Conservation (phyloP, 371 early-diverging fungal species). For the Rhizomucor miehei region DNA sequence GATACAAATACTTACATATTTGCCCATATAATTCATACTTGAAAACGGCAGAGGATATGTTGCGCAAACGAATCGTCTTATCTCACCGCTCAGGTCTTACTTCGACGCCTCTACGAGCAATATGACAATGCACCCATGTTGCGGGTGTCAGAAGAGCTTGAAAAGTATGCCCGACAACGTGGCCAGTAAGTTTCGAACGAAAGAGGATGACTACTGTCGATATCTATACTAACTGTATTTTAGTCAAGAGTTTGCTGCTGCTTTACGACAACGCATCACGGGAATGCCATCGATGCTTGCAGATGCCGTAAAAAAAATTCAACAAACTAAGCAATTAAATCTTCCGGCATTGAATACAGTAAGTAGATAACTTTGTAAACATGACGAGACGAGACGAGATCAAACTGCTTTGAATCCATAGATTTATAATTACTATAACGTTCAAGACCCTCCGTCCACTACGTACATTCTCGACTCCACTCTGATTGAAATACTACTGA, state of each 20-base stretch:
- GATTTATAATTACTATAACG: too few species aligned
- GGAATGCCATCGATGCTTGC: background rate
- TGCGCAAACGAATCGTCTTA: slow-evolving; percentile 71
- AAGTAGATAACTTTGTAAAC: too few species aligned
- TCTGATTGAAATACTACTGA: too few species aligned
- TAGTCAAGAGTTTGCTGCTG: background rate
- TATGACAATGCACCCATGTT: slow-evolving; percentile 49
- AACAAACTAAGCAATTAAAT: background rate
- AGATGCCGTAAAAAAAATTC: background rate
- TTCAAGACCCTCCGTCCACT: too few species aligned
- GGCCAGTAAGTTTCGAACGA: slow-evolving; percentile 32
- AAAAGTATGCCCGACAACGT: slow-evolving; percentile 40
- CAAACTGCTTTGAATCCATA: too few species aligned
- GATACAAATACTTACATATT: too few species aligned
- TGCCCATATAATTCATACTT: background rate
- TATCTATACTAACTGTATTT: background rate
- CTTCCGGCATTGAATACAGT: background rate
- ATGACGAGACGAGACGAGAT: too few species aligned
- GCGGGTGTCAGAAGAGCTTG: slow-evolving; percentile 61
- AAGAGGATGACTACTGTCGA: too few species aligned
- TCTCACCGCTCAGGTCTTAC: slow-evolving; percentile 58
- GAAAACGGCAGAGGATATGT: slow-evolving; percentile 48
- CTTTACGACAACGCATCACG: background rate
- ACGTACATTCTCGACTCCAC: too few species aligned
- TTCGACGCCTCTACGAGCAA: slow-evolving; percentile 49